phyloP scores from a whole-genome alignment of 176 grass and related monocot genomes.

The Dactylis glomerata region DNA sequence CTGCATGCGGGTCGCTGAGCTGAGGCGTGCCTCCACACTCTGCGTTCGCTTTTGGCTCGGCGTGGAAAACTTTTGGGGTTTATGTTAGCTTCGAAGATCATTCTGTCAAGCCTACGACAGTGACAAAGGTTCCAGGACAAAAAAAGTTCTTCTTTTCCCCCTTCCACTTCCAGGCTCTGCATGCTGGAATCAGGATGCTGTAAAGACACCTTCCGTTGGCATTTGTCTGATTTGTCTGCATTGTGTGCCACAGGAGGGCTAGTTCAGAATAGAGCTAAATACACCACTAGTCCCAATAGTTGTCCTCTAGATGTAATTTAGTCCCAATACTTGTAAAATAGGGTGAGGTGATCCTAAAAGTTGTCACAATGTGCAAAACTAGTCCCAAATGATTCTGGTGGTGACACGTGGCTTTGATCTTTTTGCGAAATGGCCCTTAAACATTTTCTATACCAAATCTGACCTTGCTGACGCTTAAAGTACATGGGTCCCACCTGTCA shows the following conservation, averaged over 20 bases:
- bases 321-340: too few species aligned
- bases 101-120: constrained; percentile 2
- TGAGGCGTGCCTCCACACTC: constrained; percentile 20
- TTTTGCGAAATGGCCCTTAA: too few species aligned
- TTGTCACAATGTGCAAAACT: too few species aligned
- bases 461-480: too few species aligned
- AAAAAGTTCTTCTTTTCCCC: constrained; percentile 8
- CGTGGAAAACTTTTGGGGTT: not conserved
- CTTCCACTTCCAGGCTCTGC: not conserved
- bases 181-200: not conserved
- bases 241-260: not conserved
- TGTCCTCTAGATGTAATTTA: too few species aligned
- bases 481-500: too few species aligned
- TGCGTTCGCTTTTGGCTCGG: not conserved
- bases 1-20: constrained; percentile 17
- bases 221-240: not conserved
- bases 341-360: too few species aligned
- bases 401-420: too few species aligned
- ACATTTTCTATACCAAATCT: too few species aligned
- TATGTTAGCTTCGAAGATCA: not conserved
- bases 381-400: too few species aligned
- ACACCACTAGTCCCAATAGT: too few species aligned
- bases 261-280: too few species aligned
- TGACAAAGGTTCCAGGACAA: constrained; percentile 11
- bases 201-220: not conserved